Percentiles rank a stretch among this genome's conserved stretches.
Evolutionary conservation across 2,329 filamentous ascomycete species (phyloP).

Genomic region (Orbilia quercus): DNA sequence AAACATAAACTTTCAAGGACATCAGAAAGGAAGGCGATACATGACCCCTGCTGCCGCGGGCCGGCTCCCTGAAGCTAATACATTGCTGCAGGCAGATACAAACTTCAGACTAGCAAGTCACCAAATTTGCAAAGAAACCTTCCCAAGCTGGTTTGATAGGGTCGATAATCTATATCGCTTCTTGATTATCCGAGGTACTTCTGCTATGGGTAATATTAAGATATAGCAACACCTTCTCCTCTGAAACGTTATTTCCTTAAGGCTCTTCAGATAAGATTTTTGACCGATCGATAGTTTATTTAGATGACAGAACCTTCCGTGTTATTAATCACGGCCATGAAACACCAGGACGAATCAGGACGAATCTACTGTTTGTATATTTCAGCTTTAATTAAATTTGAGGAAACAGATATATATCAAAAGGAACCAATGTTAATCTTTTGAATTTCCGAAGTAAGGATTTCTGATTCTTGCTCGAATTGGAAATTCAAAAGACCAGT

Average conservation of each 20-base stretch:
- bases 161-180: slow-evolving; percentile 37
- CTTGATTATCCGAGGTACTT: slow-evolving; percentile 40
- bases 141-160: slow-evolving; percentile 42
- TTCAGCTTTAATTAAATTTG: slow-evolving; percentile 11
- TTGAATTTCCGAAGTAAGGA: slow-evolving; percentile 15
- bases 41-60: slow-evolving; percentile 21
- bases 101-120: not conserved
- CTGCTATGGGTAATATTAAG: not conserved
- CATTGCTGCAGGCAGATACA: slow-evolving; percentile 36
- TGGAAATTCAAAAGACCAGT: slow-evolving; percentile 9
- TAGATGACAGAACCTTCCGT: not conserved
- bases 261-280: slow-evolving; percentile 4
- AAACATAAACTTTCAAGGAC: slow-evolving; percentile 34
- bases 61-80: slow-evolving; percentile 11
- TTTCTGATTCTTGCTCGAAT: slow-evolving; percentile 27
- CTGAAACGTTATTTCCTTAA: slow-evolving; percentile 22
- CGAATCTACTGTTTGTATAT: slow-evolving; percentile 19
- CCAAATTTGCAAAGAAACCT: slow-evolving; percentile 33
- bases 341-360: slow-evolving; percentile 19
- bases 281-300: slow-evolving; percentile 1
- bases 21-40: slow-evolving; percentile 51
- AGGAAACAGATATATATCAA: too few species aligned
- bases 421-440: too few species aligned
- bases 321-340: slow-evolving; percentile 5
- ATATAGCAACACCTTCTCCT: slow-evolving; percentile 16